Evolutionary conservation across 2,329 filamentous ascomycete genomes (phyloP), one percentile per base, ranked within the genome.

Genomic region (Microcyclospora tardicrescens): DNA sequence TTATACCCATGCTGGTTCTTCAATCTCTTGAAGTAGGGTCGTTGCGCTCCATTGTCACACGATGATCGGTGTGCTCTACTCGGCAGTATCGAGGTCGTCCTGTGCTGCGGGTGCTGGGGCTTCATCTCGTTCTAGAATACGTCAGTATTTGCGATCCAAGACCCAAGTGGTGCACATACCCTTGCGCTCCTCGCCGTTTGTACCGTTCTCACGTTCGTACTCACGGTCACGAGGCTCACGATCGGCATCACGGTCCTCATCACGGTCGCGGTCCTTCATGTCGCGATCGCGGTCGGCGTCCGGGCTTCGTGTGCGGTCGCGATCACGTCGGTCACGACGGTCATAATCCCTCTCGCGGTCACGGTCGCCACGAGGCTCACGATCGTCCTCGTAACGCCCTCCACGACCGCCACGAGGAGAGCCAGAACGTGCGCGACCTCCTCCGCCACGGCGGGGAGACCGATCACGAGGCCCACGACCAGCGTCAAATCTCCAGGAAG

Each of bases 401-500:
- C 74, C 70, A 52, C 72, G 69, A 57, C 34, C 39, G 28, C 39
- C 29, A 44, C 74, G 71, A 35, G 68, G 74, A 28, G 73, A 73
- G 24, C 50, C 53, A 49, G 63, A 66, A 39, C 65, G 62, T 42
- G 12, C 30, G 14, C 30, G 30, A n/a, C 30, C 30, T n/a, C 30
- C 30, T 32, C 82, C 77, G 39, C 74, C 75, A 48, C 85, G 80
- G 46, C 85, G 84, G 47, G 80, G 83, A 40, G 82, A 82, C 45
- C 84, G 82, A 43, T 84, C 81, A 51, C 81, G 46, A 51, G 80
- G 81, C 55, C 85, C 82, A 56, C 82, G 78, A 44, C 87, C 89
- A 51, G 85, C 86, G 63, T 95, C 91, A 61, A 98, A 98, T 45
- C 91, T 84, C 91, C 91, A 98, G 24, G 87, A 96, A 38, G 91